Evolutionary conservation across 139 green algal species (phyloP).

Genomic region (Desmodesmus armatus): DNA sequence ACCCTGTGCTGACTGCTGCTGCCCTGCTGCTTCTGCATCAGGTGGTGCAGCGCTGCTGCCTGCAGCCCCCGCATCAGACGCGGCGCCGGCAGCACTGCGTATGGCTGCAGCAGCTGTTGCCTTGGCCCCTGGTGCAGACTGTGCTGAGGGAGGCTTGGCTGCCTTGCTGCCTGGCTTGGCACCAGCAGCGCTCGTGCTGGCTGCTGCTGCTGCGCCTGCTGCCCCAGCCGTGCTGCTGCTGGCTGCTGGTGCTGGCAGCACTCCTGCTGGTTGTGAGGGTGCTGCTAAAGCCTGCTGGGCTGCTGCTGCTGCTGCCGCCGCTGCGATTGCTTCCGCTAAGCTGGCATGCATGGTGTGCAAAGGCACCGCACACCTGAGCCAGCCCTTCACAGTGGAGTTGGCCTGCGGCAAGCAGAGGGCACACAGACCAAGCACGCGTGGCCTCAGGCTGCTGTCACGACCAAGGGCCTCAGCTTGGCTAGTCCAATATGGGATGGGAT

Average conservation of each 20-base stretch:
- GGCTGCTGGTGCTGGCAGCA: background rate
- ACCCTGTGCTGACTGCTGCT: constrained; percentile 3
- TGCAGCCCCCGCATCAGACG: too few species aligned
- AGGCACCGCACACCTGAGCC: too few species aligned
- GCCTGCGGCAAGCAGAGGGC: too few species aligned
- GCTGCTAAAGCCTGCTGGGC: background rate
- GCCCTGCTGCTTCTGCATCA: background rate
- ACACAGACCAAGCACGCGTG: too few species aligned
- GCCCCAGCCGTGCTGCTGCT: too few species aligned
- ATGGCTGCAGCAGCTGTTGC: background rate
- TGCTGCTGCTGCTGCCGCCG: background rate
- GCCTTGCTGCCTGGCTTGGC: too few species aligned
- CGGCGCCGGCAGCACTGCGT: background rate
- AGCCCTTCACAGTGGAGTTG: too few species aligned
- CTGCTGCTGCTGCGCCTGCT: constrained; percentile 26
- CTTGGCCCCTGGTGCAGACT: background rate
- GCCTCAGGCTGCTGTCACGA: too few species aligned
- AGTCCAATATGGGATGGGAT: too few species aligned
- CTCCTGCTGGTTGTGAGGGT: background rate
- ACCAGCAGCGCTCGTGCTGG: background rate
- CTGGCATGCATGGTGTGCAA: constrained; percentile 47
- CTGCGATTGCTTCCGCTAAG: background rate
- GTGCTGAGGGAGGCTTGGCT: too few species aligned
- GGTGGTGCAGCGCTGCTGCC: background rate
- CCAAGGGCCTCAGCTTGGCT: too few species aligned